Evolutionary conservation across 176 grass and related monocot genomes (phyloP).

Genomic region (Rhynchospora pubera): DNA sequence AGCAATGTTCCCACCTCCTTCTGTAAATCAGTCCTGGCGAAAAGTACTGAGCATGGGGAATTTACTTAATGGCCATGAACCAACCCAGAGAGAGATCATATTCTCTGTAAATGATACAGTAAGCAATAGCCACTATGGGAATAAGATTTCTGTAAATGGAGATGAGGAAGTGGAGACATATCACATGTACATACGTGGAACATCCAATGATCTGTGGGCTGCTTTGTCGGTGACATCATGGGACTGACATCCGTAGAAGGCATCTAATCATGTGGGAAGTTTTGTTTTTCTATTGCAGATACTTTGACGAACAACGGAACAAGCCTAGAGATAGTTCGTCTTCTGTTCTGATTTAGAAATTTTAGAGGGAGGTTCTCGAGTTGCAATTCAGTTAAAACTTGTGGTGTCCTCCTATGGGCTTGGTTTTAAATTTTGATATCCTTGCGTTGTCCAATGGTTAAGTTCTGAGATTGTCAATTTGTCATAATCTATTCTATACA

Average conservation of each 20-base stretch:
- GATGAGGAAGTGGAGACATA: conserved; percentile 75
- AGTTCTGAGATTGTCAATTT: not conserved
- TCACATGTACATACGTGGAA: conserved; percentile 87
- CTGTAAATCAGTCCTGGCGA: conserved; percentile 87
- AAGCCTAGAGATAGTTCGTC: not conserved
- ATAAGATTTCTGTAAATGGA: conserved; percentile 34
- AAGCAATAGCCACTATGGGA: conserved; percentile 56
- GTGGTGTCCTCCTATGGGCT: no score
- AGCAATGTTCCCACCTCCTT: conserved; percentile 75
- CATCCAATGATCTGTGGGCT: conserved; percentile 84
- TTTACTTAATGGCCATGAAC: conserved; percentile 95
- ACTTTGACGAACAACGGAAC: not conserved
- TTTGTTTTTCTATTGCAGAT: not conserved
- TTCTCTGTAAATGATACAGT: conserved; percentile 66
- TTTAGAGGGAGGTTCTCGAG: not conserved
- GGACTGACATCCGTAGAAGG: conserved; percentile 36
- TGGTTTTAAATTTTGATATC: not conserved
- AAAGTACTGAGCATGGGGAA: conserved; percentile 99
- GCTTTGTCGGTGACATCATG: conserved; percentile 90
- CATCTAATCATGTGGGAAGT: not conserved
- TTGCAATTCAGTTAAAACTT: not conserved
- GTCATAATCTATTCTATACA: not conserved
- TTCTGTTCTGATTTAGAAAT: not conserved
- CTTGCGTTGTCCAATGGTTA: not conserved
- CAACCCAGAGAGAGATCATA: conserved; percentile 72